phyloP scores from a whole-genome alignment of 768 basidiomycete species.

The Lentinula boryana region DNA sequence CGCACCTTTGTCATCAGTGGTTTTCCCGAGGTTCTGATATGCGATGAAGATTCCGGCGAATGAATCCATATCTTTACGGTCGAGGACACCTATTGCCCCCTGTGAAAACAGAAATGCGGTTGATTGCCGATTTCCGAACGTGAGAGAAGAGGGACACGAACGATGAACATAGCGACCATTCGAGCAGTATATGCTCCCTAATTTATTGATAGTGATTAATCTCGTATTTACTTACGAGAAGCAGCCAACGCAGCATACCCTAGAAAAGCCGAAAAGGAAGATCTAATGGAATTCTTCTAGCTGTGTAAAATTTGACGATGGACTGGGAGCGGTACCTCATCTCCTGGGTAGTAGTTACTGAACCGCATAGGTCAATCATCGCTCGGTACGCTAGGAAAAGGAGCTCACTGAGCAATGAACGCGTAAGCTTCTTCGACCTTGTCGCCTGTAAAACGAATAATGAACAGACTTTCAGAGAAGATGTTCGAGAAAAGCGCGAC shows the following conservation, averaged over 20 bases:
- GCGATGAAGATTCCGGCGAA: slow-evolving; percentile 59
- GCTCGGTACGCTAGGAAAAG: not conserved
- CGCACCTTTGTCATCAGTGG: slow-evolving; percentile 37
- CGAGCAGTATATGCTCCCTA: slow-evolving; percentile 75
- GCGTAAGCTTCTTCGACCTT: slow-evolving; percentile 77
- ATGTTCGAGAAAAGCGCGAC: slow-evolving; percentile 21
- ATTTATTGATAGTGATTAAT: slow-evolving; percentile 5
- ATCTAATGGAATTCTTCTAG: slow-evolving; percentile 37
- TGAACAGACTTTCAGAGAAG: not conserved
- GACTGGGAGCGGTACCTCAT: slow-evolving; percentile 45
- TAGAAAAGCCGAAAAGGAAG: slow-evolving; percentile 73
- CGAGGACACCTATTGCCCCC: slow-evolving; percentile 68
- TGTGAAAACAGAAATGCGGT: slow-evolving; percentile 16
- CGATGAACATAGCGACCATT: slow-evolving; percentile 69
- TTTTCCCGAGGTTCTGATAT: slow-evolving; percentile 58
- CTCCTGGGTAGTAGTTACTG: slow-evolving; percentile 67
- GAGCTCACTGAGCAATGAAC: slow-evolving; percentile 71
- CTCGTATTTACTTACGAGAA: not conserved
- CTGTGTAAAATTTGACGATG: not conserved
- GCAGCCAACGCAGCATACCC: slow-evolving; percentile 28
- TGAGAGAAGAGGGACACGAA: slow-evolving; percentile 20
- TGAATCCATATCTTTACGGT: slow-evolving; percentile 66
- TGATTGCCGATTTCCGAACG: not conserved
- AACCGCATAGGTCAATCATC: not conserved
- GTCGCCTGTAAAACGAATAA: slow-evolving; percentile 19